Evolutionary conservation across 495 filamentous ascomycete species (phyloP).

Genomic region (Annulohypoxylon bovei): DNA sequence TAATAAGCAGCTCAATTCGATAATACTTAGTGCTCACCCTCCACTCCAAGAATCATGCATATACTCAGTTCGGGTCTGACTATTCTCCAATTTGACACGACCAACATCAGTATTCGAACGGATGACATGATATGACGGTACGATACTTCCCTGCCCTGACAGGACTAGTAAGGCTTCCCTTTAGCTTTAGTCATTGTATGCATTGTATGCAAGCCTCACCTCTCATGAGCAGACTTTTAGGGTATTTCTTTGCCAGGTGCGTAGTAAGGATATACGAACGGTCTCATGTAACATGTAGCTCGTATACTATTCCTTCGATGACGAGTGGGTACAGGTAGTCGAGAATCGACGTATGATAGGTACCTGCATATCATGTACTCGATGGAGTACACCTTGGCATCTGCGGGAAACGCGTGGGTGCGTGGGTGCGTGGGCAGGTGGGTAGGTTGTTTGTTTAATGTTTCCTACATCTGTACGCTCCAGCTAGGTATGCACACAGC

Average conservation of each 20-base stretch:
- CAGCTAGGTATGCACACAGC: background rate
- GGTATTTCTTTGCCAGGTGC: background rate
- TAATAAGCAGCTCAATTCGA: slow-evolving; percentile 24
- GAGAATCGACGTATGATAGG: slow-evolving; percentile 12
- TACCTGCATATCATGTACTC: slow-evolving; percentile 13
- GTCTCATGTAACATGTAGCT: slow-evolving; percentile 9
- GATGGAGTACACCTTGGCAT: slow-evolving; percentile 5
- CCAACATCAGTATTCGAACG: slow-evolving; percentile 23
- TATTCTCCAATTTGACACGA: slow-evolving; percentile 34
- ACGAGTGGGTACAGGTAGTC: slow-evolving; percentile 6
- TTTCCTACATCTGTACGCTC: background rate
- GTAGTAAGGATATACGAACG: slow-evolving; percentile 20
- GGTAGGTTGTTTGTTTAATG: slow-evolving; percentile 26
- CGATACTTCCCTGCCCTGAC: slow-evolving; percentile 14
- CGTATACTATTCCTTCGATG: slow-evolving; percentile 17
- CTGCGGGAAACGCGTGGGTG: slow-evolving; percentile 5
- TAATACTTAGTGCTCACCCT: slow-evolving; percentile 31
- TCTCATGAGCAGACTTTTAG: background rate
- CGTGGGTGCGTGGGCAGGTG: slow-evolving; percentile 20
- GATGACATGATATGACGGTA: slow-evolving; percentile 39
- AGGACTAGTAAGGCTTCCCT: slow-evolving; percentile 20
- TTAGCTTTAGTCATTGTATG: slow-evolving; percentile 21
- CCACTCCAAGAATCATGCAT: slow-evolving; percentile 35
- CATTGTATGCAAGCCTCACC: background rate
- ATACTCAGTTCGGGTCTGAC: slow-evolving; percentile 26